Evolutionary conservation across 352 stramenopile genomes (phyloP).

Genomic region (Phytophthora idaei): DNA sequence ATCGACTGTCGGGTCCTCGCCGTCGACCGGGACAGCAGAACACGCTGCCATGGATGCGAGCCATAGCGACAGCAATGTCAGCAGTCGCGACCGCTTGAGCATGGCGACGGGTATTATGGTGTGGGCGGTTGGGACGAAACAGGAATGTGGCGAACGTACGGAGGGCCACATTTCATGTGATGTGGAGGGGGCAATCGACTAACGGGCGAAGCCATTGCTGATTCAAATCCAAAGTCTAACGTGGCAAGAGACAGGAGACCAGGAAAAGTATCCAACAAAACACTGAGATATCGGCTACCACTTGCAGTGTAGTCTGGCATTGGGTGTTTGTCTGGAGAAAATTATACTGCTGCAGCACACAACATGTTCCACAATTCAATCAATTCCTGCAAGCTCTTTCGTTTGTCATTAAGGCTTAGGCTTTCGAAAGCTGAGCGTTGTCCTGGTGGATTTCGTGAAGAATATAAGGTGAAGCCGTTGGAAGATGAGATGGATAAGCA

Average conservation of each 20-base stretch:
- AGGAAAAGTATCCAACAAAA: constrained; percentile 18
- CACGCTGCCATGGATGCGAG: constrained; percentile 10
- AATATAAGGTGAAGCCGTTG: background rate
- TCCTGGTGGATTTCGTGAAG: background rate
- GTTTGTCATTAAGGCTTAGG: background rate
- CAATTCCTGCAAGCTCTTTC: background rate
- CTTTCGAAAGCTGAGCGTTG: background rate
- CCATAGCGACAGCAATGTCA: constrained; percentile 13
- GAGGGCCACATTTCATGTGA: constrained; percentile 10
- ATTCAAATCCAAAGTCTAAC: constrained; percentile 19
- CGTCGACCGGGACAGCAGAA: background rate
- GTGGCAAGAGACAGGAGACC: constrained; percentile 19
- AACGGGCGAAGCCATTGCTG: constrained; percentile 29
- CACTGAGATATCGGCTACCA: constrained; percentile 2
- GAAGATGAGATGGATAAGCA: too few relatives aligned
- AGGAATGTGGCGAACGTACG: constrained; percentile 13
- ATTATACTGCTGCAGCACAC: background rate
- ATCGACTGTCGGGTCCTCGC: constrained; percentile 6
- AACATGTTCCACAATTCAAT: background rate
- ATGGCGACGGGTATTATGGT: constrained; percentile 16
- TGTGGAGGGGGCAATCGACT: constrained; percentile 29
- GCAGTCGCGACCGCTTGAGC: constrained; percentile 14
- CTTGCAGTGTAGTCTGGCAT: background rate
- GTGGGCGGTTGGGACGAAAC: constrained; percentile 13
- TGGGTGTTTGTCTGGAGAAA: too few relatives aligned